Conservation (phyloP, 2,329 filamentous ascomycete genomes). For the Neurospora sp. region DNA sequence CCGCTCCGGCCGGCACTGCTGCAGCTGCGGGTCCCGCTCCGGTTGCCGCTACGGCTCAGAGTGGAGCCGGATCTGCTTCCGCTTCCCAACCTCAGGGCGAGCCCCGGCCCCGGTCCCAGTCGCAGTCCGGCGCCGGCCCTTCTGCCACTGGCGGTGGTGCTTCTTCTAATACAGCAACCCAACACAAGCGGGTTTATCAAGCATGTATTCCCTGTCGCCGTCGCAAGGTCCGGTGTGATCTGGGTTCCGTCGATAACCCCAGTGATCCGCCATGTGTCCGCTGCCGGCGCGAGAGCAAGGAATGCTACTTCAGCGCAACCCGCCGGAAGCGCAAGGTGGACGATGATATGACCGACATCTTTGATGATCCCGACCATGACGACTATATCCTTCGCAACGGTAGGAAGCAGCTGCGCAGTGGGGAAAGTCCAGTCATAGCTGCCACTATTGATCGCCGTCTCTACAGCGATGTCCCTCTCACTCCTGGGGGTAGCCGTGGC, state of each 20-base stretch:
- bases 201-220: conserved; percentile 53
- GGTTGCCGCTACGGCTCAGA: background rate
- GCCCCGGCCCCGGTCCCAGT: background rate
- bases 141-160: conserved; percentile 10
- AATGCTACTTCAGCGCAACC: conserved; percentile 94
- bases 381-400: conserved; percentile 67
- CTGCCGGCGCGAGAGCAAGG: conserved; percentile 88
- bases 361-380: conserved; percentile 31
- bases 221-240: conserved; percentile 52
- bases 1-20: conserved; percentile 2
- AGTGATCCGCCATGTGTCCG: conserved; percentile 88
- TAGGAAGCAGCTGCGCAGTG: conserved; percentile 52
- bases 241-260: conserved; percentile 79
- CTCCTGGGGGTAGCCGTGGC: conserved; percentile 56
- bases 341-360: conserved; percentile 30
- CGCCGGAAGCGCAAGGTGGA: conserved; percentile 75
- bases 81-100: conserved; percentile 1
- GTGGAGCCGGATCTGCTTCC: conserved; percentile 8
- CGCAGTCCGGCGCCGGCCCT: conserved; percentile 6
- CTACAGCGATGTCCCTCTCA: conserved; percentile 48
- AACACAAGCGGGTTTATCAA: conserved; percentile 54
- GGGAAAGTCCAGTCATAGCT: conserved; percentile 34
- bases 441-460: conserved; percentile 30
- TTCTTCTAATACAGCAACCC: conserved; percentile 16
- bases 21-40: background rate